Conservation (phyloP, 2,329 filamentous ascomycete genomes). For the Monosporascus sp. region DNA sequence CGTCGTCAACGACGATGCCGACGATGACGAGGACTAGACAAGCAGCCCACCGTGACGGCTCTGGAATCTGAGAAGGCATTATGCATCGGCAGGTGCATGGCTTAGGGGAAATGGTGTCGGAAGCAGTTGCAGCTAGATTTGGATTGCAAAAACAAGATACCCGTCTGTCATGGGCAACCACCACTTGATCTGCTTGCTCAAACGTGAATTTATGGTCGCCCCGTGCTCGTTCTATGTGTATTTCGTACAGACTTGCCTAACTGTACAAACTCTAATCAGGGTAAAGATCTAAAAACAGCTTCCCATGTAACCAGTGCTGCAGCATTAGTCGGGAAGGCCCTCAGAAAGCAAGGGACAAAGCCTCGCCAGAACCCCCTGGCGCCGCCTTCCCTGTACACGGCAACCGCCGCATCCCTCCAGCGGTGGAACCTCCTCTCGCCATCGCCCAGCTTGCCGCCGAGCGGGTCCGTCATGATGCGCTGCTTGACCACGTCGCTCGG, state of each 20-base stretch:
- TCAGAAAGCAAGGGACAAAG: slow-evolving; percentile 86
- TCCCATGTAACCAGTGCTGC: slow-evolving; percentile 93
- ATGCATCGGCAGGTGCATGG: neutral
- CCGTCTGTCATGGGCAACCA: neutral
- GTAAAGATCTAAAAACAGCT: slow-evolving; percentile 70
- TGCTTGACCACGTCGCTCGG: slow-evolving; percentile 94
- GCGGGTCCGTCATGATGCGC: slow-evolving; percentile 90
- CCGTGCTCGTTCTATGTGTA: neutral
- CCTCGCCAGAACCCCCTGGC: slow-evolving; percentile 85
- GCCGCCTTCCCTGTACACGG: slow-evolving; percentile 73
- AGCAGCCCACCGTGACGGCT: slow-evolving; percentile 1
- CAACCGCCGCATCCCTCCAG: slow-evolving; percentile 75
- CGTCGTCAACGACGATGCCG: slow-evolving; percentile 95
- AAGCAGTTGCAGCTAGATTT: neutral
- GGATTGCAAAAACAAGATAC: neutral
- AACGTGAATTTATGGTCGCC: neutral
- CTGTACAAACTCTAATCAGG: slow-evolving; percentile 18
- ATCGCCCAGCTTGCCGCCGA: slow-evolving; percentile 65
- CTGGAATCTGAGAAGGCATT: neutral
- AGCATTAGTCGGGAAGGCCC: slow-evolving; percentile 94
- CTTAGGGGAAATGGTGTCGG: neutral
- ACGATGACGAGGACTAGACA: slow-evolving; percentile 96
- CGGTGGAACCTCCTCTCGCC: slow-evolving; percentile 61
- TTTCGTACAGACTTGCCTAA: neutral
- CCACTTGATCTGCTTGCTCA: neutral